These are phyloP conservation scores for Cutaneotrichosporon cutaneum DNA, from an alignment of 1,284 basidiomycete genomes.

Conservation along the genomic window DNA sequence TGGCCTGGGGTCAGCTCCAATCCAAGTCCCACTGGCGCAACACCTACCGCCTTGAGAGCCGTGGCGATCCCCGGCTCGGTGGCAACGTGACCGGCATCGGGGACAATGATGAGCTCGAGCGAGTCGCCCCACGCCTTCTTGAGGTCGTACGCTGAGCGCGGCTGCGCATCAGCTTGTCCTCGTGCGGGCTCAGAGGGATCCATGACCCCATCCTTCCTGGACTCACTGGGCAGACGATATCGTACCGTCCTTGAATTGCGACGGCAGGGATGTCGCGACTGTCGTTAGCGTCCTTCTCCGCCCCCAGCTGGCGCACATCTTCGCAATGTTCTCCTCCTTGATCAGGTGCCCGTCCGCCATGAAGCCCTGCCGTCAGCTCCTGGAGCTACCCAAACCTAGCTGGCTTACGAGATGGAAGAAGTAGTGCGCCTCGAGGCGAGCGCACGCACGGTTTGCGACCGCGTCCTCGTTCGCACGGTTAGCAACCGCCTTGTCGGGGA, in stretches of 20 bases:
- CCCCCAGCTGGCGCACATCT: slow-evolving; percentile 58
- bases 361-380: slow-evolving; percentile 57
- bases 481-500: slow-evolving; percentile 68
- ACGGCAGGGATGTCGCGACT: slow-evolving; percentile 74
- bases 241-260: slow-evolving; percentile 72
- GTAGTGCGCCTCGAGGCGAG: slow-evolving; percentile 87
- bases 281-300: background rate
- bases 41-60: slow-evolving; percentile 5
- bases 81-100: slow-evolving; percentile 85
- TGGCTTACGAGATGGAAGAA: slow-evolving; percentile 67
- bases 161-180: background rate
- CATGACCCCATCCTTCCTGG: no score
- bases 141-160: slow-evolving; percentile 61
- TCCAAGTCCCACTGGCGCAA: slow-evolving; percentile 62
- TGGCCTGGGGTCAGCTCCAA: slow-evolving; percentile 3
- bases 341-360: slow-evolving; percentile 85
- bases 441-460: slow-evolving; percentile 73
- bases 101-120: slow-evolving; percentile 68
- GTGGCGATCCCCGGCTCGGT: slow-evolving; percentile 66
- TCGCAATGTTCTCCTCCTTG: slow-evolving; percentile 77
- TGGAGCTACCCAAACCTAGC: background rate
- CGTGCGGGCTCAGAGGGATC: background rate
- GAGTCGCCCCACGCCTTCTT: slow-evolving; percentile 78
- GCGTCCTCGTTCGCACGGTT: slow-evolving; percentile 64
- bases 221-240: slow-evolving; percentile 55